A percentile compares a stretch with the other conserved stretches of the same genome.
These are phyloP conservation scores for Lentinula guzmanii DNA, from an alignment of 768 basidiomycete genomes.

Conservation along the genomic window DNA sequence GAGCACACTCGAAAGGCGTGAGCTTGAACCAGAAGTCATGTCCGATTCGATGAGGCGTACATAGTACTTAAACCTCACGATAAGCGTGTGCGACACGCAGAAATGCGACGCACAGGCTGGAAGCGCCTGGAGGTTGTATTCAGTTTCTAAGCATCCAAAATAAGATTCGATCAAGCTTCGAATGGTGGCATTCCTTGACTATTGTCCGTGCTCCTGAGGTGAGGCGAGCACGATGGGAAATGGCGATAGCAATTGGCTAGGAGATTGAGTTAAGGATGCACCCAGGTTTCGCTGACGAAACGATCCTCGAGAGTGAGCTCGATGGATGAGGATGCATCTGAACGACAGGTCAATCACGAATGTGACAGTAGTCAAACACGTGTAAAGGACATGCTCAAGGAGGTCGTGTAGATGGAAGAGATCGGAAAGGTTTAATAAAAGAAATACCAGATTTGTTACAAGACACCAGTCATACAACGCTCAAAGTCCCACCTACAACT, in stretches of 20 bases:
- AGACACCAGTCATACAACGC: neutral
- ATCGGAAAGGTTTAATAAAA: neutral
- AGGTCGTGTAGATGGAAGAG: neutral
- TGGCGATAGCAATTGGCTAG: neutral
- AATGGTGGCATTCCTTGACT: neutral
- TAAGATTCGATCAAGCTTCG: neutral
- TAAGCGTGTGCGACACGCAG: constrained; percentile 39
- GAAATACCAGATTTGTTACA: neutral
- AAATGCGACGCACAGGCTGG: constrained; percentile 19
- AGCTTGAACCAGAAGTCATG: constrained; percentile 28
- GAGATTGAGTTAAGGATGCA: neutral
- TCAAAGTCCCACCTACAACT: constrained; percentile 40
- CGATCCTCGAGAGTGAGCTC: neutral
- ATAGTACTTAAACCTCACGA: constrained; percentile 28
- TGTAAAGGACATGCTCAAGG: neutral
- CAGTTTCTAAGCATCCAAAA: neutral
- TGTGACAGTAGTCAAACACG: neutral
- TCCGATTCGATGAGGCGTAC: constrained; percentile 18
- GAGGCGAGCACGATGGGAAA: neutral
- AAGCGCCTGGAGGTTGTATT: constrained; percentile 2
- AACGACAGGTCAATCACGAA: neutral
- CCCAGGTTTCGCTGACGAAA: neutral
- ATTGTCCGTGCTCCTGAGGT: neutral
- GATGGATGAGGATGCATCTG: neutral
- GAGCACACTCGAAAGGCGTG: constrained; percentile 29